These are phyloP conservation scores for Cytospora leucostoma DNA, from an alignment of 2,329 filamentous ascomycete genomes.

Conservation along the genomic window DNA sequence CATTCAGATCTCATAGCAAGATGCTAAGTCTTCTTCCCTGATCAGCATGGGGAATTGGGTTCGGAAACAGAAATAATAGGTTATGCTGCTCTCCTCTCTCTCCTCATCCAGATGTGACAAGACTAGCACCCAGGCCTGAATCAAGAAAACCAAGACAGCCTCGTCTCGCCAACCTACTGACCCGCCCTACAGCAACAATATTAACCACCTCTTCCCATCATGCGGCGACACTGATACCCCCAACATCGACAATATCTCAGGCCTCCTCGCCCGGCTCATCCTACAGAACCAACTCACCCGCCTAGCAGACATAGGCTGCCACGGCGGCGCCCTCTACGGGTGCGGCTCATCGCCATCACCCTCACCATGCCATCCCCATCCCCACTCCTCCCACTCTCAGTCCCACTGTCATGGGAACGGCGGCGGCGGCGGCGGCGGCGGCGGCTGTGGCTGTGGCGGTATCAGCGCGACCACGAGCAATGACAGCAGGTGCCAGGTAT, in stretches of 20 bases:
- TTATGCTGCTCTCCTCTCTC: not conserved
- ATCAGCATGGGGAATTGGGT: constrained; percentile 15
- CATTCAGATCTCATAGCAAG: not conserved
- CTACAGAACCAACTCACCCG: constrained; percentile 24
- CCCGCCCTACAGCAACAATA: not conserved
- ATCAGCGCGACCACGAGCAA: not conserved
- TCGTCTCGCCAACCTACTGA: no score
- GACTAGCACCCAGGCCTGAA: no score
- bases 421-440: not conserved
- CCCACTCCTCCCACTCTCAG: not conserved
- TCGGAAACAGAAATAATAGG: constrained; percentile 15
- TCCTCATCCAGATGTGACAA: not conserved
- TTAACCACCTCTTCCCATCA: constrained; percentile 1
- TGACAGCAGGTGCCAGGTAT: constrained; percentile 8
- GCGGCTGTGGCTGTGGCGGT: not conserved
- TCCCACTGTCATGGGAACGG: not conserved
- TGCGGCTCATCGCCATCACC: constrained; percentile 2
- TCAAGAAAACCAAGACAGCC: no score
- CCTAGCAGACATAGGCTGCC: constrained; percentile 16
- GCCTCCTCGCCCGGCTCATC: constrained; percentile 25
- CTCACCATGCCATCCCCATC: not conserved
- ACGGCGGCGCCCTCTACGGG: constrained; percentile 21
- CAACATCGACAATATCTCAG: constrained; percentile 14
- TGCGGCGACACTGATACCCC: not conserved
- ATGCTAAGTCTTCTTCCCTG: not conserved